Evolutionary conservation across 306 rosid genomes (phyloP).

Genomic region (Medicago arabica): DNA sequence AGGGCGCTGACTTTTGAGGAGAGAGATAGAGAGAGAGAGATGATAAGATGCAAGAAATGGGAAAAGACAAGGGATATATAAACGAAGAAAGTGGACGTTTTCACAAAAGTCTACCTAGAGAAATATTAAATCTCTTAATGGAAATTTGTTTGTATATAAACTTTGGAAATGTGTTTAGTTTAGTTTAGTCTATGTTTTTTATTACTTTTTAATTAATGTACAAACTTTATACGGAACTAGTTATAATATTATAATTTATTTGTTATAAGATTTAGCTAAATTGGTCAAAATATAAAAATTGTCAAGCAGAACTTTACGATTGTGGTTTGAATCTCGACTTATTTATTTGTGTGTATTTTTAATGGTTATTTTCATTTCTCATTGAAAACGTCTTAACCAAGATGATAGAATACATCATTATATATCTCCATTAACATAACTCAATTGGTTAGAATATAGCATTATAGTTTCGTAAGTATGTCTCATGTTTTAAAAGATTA

Average conservation of each 20-base stretch:
- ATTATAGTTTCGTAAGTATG: too few relatives aligned
- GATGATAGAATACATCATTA: too few relatives aligned
- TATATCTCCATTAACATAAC: too few relatives aligned
- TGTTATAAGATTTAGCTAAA: too few relatives aligned
- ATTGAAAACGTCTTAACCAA: too few relatives aligned
- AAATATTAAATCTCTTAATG: neutral
- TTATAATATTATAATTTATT: neutral
- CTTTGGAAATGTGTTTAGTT: constrained; percentile 5
- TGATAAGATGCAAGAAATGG: constrained; percentile 45
- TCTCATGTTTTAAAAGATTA: too few relatives aligned
- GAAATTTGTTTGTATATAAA: neutral
- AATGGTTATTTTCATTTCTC: too few relatives aligned
- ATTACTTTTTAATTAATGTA: neutral
- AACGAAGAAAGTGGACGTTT: constrained; percentile 38
- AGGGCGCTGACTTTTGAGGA: constrained; percentile 54
- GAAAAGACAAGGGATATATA: constrained; percentile 50
- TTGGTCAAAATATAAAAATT: too few relatives aligned
- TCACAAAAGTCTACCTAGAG: constrained; percentile 38
- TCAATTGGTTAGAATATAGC: too few relatives aligned
- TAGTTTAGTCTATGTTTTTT: neutral
- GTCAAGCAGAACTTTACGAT: fast-evolving
- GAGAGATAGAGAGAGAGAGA: constrained; percentile 44
- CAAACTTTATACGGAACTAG: neutral
- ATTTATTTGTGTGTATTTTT: too few relatives aligned
- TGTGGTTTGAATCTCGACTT: too few relatives aligned